Base-by-base conservation (phyloP, 108 stramenopile genomes). In the Skeletonema grethae region DNA sequence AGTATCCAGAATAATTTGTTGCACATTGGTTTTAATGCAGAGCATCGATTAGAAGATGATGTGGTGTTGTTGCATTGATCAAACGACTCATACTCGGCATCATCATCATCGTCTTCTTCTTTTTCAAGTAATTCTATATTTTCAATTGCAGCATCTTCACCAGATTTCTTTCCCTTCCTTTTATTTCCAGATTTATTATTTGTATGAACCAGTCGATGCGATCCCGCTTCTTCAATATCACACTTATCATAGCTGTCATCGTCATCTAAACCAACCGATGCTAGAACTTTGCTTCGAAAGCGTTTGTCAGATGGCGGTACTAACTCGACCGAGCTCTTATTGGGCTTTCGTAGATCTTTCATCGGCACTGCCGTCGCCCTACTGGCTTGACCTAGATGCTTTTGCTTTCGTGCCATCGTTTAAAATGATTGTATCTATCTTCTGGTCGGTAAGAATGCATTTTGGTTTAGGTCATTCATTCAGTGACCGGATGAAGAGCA, bases 221-320 rank as follows among this genome's bases (percentile, higher is more conserved):
- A 24, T 53, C 4, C n/a, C 20, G 50, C 50, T 53, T 53, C 50
- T 53, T 53, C 50, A 24, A 53, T 53, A 5, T 53, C 50, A 53
- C 50, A 53, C n/a, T 53, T 53, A 53, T 53, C 50, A 22, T 53
- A 53, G 9, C 50, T 53, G n/a, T 30, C 50, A 46, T 68, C 56
- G n/a, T 68, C 67, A 50, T 35, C 67, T 16, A 68, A 34, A 29
- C 67, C 67, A 56, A 68, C 67, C 15, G 34, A 32, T 11, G 67
- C 67, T 56, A 68, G 25, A n/a, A 68, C 53, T 57, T 48, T 38
- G 2, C 48, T 34, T 68, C 67, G 31, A 57, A 50, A 68, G 1
- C 46, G 34, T 16, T 56, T 35, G 13, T 24, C 53, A 4, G 67
- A 38, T 36, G 67, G 55, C 16, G 67, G 5, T 31, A 68, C 18